Percentiles rank a stretch among this genome's conserved stretches.
Evolutionary conservation across 202 grass and related monocot species (phyloP).

Genomic region (Eragrostis tef): DNA sequence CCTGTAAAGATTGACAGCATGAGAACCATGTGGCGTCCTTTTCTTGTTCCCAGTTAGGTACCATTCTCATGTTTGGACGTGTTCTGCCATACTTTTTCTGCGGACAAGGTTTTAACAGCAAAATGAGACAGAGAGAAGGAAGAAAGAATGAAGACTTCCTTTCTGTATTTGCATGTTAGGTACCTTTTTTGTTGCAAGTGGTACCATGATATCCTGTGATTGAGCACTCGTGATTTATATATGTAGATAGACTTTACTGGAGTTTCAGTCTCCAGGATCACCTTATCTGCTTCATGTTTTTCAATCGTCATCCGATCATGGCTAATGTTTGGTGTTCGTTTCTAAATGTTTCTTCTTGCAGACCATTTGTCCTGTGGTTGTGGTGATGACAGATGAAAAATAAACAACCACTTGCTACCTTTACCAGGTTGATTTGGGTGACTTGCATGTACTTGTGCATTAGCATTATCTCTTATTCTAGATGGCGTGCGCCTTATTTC

Average conservation of each 20-base stretch:
- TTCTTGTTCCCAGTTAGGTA: slow-evolving; percentile 27
- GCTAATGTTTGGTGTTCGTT: not conserved
- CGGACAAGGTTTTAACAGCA: not conserved
- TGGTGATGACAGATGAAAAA: not conserved
- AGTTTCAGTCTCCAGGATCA: not conserved
- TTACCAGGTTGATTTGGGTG: slow-evolving; percentile 1
- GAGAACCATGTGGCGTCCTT: not conserved
- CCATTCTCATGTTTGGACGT: not conserved
- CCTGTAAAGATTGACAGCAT: not conserved
- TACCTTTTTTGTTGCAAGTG: not conserved
- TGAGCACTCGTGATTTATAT: not conserved
- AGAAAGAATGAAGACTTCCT: not conserved
- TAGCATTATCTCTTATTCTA: slow-evolving; percentile 21
- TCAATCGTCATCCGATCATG: not conserved
- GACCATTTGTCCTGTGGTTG: not conserved
- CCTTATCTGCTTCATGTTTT: not conserved
- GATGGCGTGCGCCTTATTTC: not conserved
- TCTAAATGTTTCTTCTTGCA: not conserved
- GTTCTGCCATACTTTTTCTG: not conserved
- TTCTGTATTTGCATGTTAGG: not conserved
- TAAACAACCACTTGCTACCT: not conserved
- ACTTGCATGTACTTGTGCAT: slow-evolving; percentile 3
- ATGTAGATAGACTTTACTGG: not conserved
- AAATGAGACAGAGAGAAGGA: no score
- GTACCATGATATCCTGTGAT: not conserved